Evolutionary conservation across 2,329 filamentous ascomycete genomes (phyloP), one percentile per base, ranked within the genome.

Genomic region (Monilinia vaccinii-corymbosi): DNA sequence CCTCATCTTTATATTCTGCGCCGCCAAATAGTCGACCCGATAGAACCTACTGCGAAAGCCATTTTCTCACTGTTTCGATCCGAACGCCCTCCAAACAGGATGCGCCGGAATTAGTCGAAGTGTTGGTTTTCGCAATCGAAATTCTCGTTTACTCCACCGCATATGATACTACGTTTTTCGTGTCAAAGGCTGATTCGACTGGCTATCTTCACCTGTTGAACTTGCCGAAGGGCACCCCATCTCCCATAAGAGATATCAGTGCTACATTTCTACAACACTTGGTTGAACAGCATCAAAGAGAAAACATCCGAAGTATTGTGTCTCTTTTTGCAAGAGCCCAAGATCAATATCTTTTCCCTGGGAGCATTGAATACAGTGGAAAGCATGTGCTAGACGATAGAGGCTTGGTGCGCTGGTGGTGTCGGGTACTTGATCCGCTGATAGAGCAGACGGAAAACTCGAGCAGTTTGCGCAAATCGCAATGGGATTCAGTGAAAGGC

Each of bases 171-270:
- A 97, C 89, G 4, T 81, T 97, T 58, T 99, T 99, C 72, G 87
- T 99, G 28, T 93, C 92, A 64, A 99, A 99, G 74, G 94, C 94
- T 52, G 94, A 99, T 75, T 97, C 94, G 11, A 97, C 93, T 0
- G 94, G 95, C 28, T 95, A 91, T 71, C 76, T 97, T 11, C 78
- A 85, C 65, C 78, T 87, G 2, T 76, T 92, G 40, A 76, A 81
- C 21, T 76, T 89, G 0, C 81, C 85, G 18, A 81, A 77, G 66
- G 79, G 81, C n/a, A 77, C 80, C 0, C 78, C 82, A 0, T 94
- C 89, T 4, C 91, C 91, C 0, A 81, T 96, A 53, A 84, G 88
- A 63, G 79, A 84, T 36, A 81, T 95, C 48, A 87, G 86, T 51
- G 83, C 85, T 6, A 82, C 85, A 0, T 96, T 97, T 66, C 73